Conservation (phyloP, 2,329 filamentous ascomycete genomes). For the Daldinia sp. region DNA sequence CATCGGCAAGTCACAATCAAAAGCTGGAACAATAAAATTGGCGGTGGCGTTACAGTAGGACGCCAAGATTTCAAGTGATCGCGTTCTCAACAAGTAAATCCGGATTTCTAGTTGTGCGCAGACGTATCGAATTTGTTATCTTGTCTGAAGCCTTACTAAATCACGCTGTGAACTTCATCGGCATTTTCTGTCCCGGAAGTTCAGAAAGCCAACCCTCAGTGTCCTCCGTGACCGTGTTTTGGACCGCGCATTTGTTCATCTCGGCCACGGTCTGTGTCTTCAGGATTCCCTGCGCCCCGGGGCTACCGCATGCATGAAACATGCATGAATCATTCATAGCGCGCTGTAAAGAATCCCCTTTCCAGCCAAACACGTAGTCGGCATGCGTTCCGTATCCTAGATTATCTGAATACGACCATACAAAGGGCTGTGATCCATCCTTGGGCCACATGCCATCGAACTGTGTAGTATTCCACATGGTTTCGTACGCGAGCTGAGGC, state of each 20-base stretch:
- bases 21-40: too few relatives aligned
- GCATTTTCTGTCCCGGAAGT: slow-evolving; percentile 27
- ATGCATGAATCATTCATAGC: slow-evolving; percentile 53
- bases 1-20: background rate
- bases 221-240: slow-evolving; percentile 49
- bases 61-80: too few relatives aligned
- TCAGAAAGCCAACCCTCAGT: slow-evolving; percentile 46
- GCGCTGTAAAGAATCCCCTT: slow-evolving; percentile 46
- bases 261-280: slow-evolving; percentile 51
- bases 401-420: slow-evolving; percentile 44
- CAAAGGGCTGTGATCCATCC: slow-evolving; percentile 47
- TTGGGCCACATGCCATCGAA: slow-evolving; percentile 53
- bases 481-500: slow-evolving; percentile 56
- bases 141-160: background rate
- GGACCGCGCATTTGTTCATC: slow-evolving; percentile 52
- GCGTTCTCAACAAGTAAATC: background rate
- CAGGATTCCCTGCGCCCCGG: slow-evolving; percentile 44
- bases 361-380: slow-evolving; percentile 54
- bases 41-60: too few relatives aligned
- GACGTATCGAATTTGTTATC: background rate
- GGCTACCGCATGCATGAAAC: slow-evolving; percentile 52
- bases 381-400: slow-evolving; percentile 53
- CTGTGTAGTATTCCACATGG: slow-evolving; percentile 56
- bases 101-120: background rate
- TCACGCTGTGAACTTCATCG: slow-evolving; percentile 9